These are phyloP conservation scores for Ammopiptanthus mongolicus DNA, from an alignment of 306 rosid species.

Conservation along the genomic window DNA sequence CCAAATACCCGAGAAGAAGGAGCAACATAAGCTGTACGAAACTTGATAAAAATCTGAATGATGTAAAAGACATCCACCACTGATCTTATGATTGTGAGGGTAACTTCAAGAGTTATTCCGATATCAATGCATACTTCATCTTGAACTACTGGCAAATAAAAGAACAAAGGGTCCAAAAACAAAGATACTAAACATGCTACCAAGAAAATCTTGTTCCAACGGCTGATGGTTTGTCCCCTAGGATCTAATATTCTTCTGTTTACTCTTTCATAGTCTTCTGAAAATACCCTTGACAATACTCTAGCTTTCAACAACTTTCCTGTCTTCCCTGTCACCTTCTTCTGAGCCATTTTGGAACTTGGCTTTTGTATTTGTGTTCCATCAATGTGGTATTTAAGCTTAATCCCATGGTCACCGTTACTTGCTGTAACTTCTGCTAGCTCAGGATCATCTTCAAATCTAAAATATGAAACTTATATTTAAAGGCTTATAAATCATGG, in stretches of 20 bases:
- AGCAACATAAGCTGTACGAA: conserved; percentile 53
- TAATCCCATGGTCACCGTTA: conserved; percentile 10
- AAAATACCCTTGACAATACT: conserved; percentile 49
- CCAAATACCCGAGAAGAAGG: conserved; percentile 59
- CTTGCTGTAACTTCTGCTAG: conserved; percentile 3
- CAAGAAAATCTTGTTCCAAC: conserved; percentile 52
- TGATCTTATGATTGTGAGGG: conserved; percentile 43
- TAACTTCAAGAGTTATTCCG: conserved; percentile 29
- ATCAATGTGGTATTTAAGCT: conserved; percentile 46
- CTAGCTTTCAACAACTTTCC: conserved; percentile 34
- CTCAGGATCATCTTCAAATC: conserved; percentile 45
- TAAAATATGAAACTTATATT: conserved; percentile 15
- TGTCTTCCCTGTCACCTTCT: conserved; percentile 26
- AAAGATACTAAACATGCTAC: conserved; percentile 41
- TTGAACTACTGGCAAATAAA: conserved; percentile 36
- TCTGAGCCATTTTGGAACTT: conserved; percentile 26
- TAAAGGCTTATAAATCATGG: background rate
- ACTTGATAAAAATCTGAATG: conserved; percentile 38
- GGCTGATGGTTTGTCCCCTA: conserved; percentile 35
- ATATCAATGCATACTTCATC: conserved; percentile 41
- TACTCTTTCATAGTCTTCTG: conserved; percentile 48
- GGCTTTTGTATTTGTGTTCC: conserved; percentile 37
- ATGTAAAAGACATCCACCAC: conserved; percentile 38
- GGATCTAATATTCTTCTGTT: conserved; percentile 45
- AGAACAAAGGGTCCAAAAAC: conserved; percentile 54